Evolutionary conservation across 2,329 filamentous ascomycete genomes (phyloP).

Genomic region (Aspergillus sp.): DNA sequence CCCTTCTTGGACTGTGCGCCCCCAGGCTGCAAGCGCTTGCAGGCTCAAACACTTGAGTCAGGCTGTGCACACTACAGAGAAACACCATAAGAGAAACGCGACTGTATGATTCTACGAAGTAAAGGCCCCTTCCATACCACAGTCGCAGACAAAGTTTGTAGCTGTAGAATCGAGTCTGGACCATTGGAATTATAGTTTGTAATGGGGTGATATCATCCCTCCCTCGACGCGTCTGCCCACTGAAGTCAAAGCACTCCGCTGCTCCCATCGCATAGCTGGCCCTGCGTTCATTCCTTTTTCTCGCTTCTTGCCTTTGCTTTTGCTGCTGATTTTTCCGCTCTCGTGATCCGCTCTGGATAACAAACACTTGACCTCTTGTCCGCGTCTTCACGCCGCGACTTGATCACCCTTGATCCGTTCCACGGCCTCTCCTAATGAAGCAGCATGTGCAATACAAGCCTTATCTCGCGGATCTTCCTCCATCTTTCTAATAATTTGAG

Average conservation of each 20-base stretch:
- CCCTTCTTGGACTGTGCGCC: background rate
- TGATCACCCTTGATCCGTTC: conserved; percentile 12
- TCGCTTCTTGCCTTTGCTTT: background rate
- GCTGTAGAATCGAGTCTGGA: too few relatives aligned
- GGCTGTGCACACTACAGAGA: background rate
- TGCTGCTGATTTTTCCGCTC: background rate
- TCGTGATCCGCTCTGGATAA: background rate
- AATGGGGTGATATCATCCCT: background rate
- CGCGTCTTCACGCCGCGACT: conserved; percentile 4
- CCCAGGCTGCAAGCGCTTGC: background rate
- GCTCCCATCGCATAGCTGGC: background rate
- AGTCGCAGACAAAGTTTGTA: too few relatives aligned
- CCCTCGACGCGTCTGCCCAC: background rate
- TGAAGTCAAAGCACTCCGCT: background rate
- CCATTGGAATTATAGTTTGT: background rate
- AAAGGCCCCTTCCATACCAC: too few relatives aligned
- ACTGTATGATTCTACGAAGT: too few relatives aligned
- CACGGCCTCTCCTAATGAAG: conserved; percentile 1
- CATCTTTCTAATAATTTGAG: conserved; percentile 14
- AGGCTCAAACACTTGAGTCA: background rate
- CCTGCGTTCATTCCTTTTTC: background rate
- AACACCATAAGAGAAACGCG: too few relatives aligned
- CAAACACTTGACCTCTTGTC: background rate
- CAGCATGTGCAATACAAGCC: conserved; percentile 13
- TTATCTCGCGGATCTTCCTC: conserved; percentile 4